Base-by-base conservation (phyloP, 345 rosid species). In the Hibiscus trionum region DNA sequence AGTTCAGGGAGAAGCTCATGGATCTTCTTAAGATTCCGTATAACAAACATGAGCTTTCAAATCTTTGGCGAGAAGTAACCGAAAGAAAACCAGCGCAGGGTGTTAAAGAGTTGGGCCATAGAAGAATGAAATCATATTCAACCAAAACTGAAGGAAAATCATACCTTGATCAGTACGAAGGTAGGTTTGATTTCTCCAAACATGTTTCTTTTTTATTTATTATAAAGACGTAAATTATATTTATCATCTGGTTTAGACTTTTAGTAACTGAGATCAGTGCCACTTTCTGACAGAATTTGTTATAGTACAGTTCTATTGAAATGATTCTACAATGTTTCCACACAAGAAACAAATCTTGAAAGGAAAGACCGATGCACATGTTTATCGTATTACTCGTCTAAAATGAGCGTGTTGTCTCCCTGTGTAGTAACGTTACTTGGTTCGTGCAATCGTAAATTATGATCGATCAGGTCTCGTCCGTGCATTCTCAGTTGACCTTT, bases 21-120 rank as follows among this genome's bases (percentile, higher is more conserved):
- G 77, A 80, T 61, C 21, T 50, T 44, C 89, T 93, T 62, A 83
- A 39, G 75, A 64, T 55, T 77, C 93, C 92, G 0, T 93, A 75
- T 78, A 78, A 86, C 52, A 11, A 3, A 61, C 7, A 29, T 0
- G 93, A 91, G 80, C 75, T 61, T 56, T 11, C 59, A 9, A 74
- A 71, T 21, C 89, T 84, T 50, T 62, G 31, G 70, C 5, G 37
- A 3, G 73, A 73, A 7, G 86, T 77, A 26, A 50, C 47, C 59
- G 16, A 1, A 55, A 75, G 19, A 59, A 86, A 72, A 73, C 84
- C 74, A 3, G 9, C 66, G 69, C 44, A 60, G 6, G 75, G 71
- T 10, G 53, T 53, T 12, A 70, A 49, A 70, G 72, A 77, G 7
- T 58, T 83, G 46, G 86, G 90, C 46, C 66, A 72, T 61, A 87